phyloP scores from a whole-genome alignment of 2,329 filamentous ascomycete species.

The Pseudogymnoascus sp. region DNA sequence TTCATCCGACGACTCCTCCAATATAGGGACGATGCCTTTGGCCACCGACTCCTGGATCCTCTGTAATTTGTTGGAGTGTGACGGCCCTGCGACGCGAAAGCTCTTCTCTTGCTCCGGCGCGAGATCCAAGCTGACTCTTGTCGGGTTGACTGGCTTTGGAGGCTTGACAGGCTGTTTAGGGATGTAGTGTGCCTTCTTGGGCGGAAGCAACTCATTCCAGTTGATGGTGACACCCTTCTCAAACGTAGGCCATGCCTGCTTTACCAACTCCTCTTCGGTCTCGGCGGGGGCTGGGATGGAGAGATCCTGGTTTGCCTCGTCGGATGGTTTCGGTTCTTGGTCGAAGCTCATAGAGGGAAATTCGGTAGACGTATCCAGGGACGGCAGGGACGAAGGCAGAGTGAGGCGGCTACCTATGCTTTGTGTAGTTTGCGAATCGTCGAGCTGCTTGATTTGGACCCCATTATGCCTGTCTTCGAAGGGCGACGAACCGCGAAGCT shows the following conservation, averaged over 20 bases:
- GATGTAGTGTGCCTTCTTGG: slow-evolving; percentile 68
- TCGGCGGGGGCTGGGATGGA: slow-evolving; percentile 62
- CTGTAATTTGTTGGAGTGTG: slow-evolving; percentile 43
- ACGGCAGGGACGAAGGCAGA: slow-evolving; percentile 17
- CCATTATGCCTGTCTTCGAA: slow-evolving; percentile 20
- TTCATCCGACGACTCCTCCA: slow-evolving; percentile 33
- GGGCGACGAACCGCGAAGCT: slow-evolving; percentile 33
- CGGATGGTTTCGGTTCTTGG: slow-evolving; percentile 23
- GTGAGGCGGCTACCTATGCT: slow-evolving; percentile 15
- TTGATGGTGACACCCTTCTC: slow-evolving; percentile 64
- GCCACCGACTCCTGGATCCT: slow-evolving; percentile 44
- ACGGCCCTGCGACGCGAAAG: slow-evolving; percentile 66
- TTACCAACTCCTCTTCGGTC: slow-evolving; percentile 66
- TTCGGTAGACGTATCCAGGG: slow-evolving; percentile 12
- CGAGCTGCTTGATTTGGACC: slow-evolving; percentile 25
- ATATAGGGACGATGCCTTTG: slow-evolving; percentile 38
- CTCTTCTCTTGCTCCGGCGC: slow-evolving; percentile 77
- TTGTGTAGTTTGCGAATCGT: slow-evolving; percentile 14
- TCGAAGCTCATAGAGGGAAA: slow-evolving; percentile 39
- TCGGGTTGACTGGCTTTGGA: slow-evolving; percentile 73
- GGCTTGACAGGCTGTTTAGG: slow-evolving; percentile 72
- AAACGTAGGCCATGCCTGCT: slow-evolving; percentile 74
- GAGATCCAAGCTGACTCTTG: slow-evolving; percentile 81
- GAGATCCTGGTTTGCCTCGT: slow-evolving; percentile 46
- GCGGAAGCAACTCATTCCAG: slow-evolving; percentile 76